These are phyloP conservation scores for Dendrocalamus latiflorus DNA, from an alignment of 202 grass and related monocot species.

Conservation along the genomic window DNA sequence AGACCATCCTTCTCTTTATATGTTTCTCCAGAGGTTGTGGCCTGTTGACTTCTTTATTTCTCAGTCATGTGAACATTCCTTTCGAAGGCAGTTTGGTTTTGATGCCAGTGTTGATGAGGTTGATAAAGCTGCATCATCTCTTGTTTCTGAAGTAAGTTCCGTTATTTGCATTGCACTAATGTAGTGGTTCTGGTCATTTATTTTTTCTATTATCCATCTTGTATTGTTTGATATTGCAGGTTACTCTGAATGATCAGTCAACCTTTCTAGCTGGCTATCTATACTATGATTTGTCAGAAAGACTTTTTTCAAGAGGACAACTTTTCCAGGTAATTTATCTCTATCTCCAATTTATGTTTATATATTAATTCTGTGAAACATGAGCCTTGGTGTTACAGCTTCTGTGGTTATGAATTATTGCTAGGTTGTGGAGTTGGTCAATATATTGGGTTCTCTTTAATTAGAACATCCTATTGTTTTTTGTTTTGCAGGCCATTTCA, in stretches of 20 bases:
- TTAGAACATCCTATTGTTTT: slow-evolving; percentile 1
- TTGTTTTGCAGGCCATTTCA: slow-evolving; percentile 59
- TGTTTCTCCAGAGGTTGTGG: too few species aligned
- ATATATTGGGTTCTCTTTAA: slow-evolving; percentile 20
- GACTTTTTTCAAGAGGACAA: slow-evolving; percentile 53
- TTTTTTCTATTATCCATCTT: slow-evolving; percentile 21
- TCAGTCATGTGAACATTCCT: slow-evolving; percentile 4
- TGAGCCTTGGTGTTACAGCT: not conserved
- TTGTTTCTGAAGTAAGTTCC: slow-evolving; percentile 66
- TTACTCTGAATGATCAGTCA: slow-evolving; percentile 40
- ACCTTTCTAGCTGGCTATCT: slow-evolving; percentile 62
- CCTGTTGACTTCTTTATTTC: too few species aligned
- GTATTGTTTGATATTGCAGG: slow-evolving; percentile 45
- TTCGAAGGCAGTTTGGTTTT: slow-evolving; percentile 35
- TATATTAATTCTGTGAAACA: not conserved
- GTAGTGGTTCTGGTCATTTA: not conserved
- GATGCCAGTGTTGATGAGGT: slow-evolving; percentile 46
- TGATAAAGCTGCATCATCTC: slow-evolving; percentile 47
- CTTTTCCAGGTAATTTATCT: slow-evolving; percentile 46
- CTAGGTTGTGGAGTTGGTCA: not conserved
- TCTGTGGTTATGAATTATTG: slow-evolving; percentile 1
- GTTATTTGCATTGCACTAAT: slow-evolving; percentile 4
- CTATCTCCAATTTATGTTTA: not conserved
- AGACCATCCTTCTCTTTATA: too few species aligned
- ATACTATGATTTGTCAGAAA: slow-evolving; percentile 85